Conservation (phyloP, 371 early-diverging fungal genomes). For the Circinella minor region DNA sequence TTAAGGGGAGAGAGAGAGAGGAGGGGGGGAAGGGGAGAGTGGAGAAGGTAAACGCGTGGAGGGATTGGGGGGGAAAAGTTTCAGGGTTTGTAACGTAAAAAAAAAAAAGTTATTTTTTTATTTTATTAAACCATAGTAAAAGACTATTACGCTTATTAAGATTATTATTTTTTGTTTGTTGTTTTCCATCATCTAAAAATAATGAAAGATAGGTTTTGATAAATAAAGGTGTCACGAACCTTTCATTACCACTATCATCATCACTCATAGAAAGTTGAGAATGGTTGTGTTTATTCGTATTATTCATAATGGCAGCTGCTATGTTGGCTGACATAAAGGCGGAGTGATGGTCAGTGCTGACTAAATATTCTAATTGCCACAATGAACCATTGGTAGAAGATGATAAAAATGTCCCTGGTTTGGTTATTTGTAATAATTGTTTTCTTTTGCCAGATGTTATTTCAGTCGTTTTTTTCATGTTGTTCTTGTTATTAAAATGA, state of each 20-base stretch:
- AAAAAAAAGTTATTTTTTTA: not conserved
- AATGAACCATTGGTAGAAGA: slow-evolving; percentile 4
- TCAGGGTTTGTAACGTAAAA: not conserved
- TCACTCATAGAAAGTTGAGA: no score
- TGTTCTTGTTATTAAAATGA: not conserved
- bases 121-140: slow-evolving; percentile 11
- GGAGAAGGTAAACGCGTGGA: no score
- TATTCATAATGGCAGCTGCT: no score
- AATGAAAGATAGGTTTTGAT: slow-evolving; percentile 18
- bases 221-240: slow-evolving; percentile 15
- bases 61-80: not conserved
- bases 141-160: not conserved
- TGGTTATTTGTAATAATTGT: slow-evolving; percentile 5
- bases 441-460: not conserved
- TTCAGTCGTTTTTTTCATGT: not conserved
- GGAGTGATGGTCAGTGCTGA: slow-evolving; percentile 4
- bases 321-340: slow-evolving; percentile 2
- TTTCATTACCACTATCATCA: not conserved
- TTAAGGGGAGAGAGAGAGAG: no score
- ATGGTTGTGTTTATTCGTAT: no score
- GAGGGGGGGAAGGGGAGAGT: no score
- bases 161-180: not conserved
- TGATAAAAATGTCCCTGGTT: slow-evolving; percentile 3
- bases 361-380: slow-evolving; percentile 22
- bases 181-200: not conserved